Conservation (phyloP, 805 yeast species). For the Wickerhamia fluorescens region DNA sequence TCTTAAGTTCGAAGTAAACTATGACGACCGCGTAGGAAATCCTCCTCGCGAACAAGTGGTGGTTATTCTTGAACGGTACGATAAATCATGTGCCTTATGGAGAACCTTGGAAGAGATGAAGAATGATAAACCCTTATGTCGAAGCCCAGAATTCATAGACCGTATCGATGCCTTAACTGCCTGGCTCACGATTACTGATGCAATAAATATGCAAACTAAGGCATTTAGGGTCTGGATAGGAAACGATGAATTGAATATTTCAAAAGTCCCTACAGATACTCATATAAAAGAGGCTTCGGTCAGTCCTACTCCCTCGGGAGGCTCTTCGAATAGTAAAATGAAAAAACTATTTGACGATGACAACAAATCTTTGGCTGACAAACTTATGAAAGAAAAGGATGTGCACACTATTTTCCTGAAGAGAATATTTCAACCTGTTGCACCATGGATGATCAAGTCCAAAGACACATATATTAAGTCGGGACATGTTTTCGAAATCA, state of each 20-base stretch:
- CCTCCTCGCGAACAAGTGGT: constrained; percentile 44
- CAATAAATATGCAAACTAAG: constrained; percentile 54
- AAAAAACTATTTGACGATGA: constrained; percentile 48
- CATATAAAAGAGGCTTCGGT: constrained; percentile 9
- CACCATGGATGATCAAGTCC: constrained; percentile 79
- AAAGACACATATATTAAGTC: constrained; percentile 62
- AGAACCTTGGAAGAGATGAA: constrained; percentile 71
- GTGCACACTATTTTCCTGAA: constrained; percentile 64
- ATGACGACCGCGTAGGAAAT: constrained; percentile 24
- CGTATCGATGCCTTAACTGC: constrained; percentile 74
- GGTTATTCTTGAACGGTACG: constrained; percentile 51
- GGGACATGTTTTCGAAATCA: constrained; percentile 51
- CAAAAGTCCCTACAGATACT: constrained; percentile 23
- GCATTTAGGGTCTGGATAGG: constrained; percentile 78
- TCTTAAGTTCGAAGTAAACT: constrained; percentile 50
- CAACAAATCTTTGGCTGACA: constrained; percentile 68
- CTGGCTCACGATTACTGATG: constrained; percentile 72
- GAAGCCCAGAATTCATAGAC: constrained; percentile 53
- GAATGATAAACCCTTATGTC: constrained; percentile 66
- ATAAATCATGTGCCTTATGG: constrained; percentile 71
- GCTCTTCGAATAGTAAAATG: constrained; percentile 8
- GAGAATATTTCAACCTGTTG: constrained; percentile 59
- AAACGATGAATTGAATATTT: constrained; percentile 66
- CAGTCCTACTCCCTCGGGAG: constrained; percentile 5
- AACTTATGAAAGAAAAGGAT: constrained; percentile 73